phyloP scores from a whole-genome alignment of 2,329 filamentous ascomycete species.

The Aspergillus ibericus region DNA sequence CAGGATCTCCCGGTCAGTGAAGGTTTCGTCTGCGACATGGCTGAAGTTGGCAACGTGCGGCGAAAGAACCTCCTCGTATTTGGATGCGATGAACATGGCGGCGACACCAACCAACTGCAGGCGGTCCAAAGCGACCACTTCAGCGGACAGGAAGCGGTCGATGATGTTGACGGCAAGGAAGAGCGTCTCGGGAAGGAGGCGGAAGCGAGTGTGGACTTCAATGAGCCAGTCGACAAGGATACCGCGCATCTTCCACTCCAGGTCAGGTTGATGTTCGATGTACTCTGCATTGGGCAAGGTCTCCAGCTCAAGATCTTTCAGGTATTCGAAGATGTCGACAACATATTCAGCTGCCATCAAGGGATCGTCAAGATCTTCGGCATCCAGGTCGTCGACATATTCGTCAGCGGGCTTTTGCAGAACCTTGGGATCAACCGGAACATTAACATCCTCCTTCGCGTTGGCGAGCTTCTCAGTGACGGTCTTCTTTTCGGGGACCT shows the following conservation, averaged over 20 bases:
- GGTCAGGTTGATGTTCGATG: conserved; percentile 89
- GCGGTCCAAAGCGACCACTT: conserved; percentile 93
- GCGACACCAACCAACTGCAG: conserved; percentile 96
- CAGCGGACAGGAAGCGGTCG: conserved; percentile 92
- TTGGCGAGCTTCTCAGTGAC: conserved; percentile 34
- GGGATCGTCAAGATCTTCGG: conserved; percentile 87
- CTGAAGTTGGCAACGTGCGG: conserved; percentile 97
- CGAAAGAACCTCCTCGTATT: conserved; percentile 97
- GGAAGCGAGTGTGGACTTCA: conserved; percentile 95
- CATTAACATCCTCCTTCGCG: conserved; percentile 28
- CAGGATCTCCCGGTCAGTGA: conserved; percentile 90
- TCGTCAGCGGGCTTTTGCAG: conserved; percentile 43
- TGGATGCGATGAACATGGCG: conserved; percentile 98
- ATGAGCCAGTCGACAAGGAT: conserved; percentile 98
- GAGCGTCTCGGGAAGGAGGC: conserved; percentile 90
- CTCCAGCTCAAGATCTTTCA: conserved; percentile 77
- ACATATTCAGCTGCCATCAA: conserved; percentile 98
- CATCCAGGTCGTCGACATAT: conserved; percentile 65
- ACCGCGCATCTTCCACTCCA: conserved; percentile 98
- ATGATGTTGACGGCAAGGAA: conserved; percentile 98
- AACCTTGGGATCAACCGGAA: conserved; percentile 35
- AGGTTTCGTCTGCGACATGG: conserved; percentile 94
- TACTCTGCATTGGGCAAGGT: conserved; percentile 89
- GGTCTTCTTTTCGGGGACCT: conserved; percentile 24
- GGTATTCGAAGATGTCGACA: conserved; percentile 94